phyloP scores from a whole-genome alignment of 331 rosid species.

The Malus hybrid region DNA sequence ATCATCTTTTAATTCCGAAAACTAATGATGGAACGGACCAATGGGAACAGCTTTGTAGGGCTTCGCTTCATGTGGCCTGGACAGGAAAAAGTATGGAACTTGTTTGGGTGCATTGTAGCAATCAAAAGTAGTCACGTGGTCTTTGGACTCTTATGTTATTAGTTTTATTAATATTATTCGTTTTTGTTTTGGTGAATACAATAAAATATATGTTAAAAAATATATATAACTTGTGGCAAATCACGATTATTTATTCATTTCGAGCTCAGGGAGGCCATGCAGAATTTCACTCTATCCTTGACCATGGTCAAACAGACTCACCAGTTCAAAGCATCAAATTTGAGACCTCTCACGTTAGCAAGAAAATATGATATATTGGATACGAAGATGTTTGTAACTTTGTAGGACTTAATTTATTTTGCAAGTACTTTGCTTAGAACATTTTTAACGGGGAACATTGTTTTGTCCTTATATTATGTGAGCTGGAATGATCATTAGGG shows the following conservation, averaged over 20 bases:
- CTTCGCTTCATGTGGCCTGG: slow-evolving; percentile 24
- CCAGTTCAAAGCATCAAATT: rapidly evolving
- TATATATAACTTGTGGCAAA: rapidly evolving
- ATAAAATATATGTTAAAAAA: neutral
- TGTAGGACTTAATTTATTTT: too few relatives aligned
- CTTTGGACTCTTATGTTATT: neutral
- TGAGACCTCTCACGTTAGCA: too few relatives aligned
- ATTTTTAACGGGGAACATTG: too few relatives aligned
- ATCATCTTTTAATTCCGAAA: neutral
- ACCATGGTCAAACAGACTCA: too few relatives aligned
- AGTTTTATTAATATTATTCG: neutral
- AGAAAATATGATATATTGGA: too few relatives aligned
- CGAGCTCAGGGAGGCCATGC: too few relatives aligned
- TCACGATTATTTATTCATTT: too few relatives aligned
- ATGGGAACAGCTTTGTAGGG: slow-evolving; percentile 13
- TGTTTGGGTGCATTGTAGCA: slow-evolving; percentile 9
- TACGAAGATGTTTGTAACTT: too few relatives aligned
- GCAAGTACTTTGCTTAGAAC: too few relatives aligned
- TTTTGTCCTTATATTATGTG: too few relatives aligned
- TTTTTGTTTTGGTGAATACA: neutral
- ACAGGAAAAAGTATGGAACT: slow-evolving; percentile 12
- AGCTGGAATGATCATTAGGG: too few relatives aligned
- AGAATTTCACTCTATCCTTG: too few relatives aligned
- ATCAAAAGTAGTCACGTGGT: slow-evolving; percentile 23
- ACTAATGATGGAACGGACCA: neutral